phyloP scores from a whole-genome alignment of 2,329 filamentous ascomycete genomes.

The Penicillium sp. region DNA sequence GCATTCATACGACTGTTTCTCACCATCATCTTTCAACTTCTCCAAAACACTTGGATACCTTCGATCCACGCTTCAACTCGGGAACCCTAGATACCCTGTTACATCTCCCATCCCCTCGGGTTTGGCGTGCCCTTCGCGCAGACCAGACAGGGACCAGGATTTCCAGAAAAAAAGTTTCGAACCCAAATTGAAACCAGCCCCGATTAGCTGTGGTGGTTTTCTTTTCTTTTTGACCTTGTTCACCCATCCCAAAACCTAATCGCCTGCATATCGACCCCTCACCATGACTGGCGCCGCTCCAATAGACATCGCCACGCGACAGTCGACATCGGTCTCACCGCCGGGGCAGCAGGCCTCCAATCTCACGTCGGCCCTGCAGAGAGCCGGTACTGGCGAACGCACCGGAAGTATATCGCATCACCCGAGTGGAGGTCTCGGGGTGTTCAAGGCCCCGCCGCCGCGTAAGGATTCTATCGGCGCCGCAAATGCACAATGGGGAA shows the following conservation, averaged over 20 bases:
- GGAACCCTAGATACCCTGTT: slow-evolving; percentile 44
- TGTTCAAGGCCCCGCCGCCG: slow-evolving; percentile 41
- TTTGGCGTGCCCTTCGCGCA: slow-evolving; percentile 45
- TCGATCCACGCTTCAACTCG: slow-evolving; percentile 48
- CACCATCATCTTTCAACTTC: background rate
- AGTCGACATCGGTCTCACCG: slow-evolving; percentile 57
- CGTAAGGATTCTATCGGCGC: slow-evolving; percentile 58
- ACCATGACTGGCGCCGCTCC: slow-evolving; percentile 57
- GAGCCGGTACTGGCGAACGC: slow-evolving; percentile 45
- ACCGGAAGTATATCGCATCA: slow-evolving; percentile 46
- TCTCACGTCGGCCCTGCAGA: slow-evolving; percentile 61
- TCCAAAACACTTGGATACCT: slow-evolving; percentile 36
- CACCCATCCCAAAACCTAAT: background rate
- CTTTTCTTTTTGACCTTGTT: background rate
- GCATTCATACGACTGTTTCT: slow-evolving; percentile 42
- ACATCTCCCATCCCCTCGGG: slow-evolving; percentile 44
- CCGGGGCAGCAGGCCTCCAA: slow-evolving; percentile 62
- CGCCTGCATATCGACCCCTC: slow-evolving; percentile 18
- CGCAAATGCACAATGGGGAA: slow-evolving; percentile 54
- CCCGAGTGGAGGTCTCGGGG: slow-evolving; percentile 37
- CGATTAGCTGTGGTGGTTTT: background rate
- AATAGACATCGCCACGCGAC: slow-evolving; percentile 60
- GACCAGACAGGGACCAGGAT: slow-evolving; percentile 40
- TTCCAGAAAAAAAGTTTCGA: slow-evolving; percentile 4
- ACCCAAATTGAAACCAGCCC: background rate